A percentile compares a stretch with the other conserved stretches of the same genome.
phyloP scores from a whole-genome alignment of 2,329 filamentous ascomycete genomes.

The Calonectria naviculata region DNA sequence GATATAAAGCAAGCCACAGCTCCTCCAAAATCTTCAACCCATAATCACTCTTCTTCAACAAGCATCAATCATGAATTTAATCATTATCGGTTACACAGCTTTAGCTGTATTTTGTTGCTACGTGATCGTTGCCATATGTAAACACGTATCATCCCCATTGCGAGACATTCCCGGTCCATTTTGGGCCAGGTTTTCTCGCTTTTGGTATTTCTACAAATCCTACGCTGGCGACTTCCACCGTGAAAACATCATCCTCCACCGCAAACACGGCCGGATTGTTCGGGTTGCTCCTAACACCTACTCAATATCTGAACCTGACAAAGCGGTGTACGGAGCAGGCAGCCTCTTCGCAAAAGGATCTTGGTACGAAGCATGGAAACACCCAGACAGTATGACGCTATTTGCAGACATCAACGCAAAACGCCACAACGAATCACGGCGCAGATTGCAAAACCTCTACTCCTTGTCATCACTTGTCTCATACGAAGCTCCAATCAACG shows the following conservation, averaged over 20 bases:
- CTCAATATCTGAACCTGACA: background rate
- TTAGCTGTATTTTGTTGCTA: background rate
- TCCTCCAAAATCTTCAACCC: background rate
- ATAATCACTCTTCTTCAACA: background rate
- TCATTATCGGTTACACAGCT: background rate
- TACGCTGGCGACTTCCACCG: background rate
- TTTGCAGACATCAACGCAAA: background rate
- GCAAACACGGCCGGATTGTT: background rate
- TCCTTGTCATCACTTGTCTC: background rate
- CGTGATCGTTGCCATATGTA: background rate
- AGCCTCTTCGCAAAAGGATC: background rate
- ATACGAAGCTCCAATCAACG: background rate
- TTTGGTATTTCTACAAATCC: background rate
- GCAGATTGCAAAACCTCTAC: background rate
- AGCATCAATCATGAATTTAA: background rate
- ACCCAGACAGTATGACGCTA: background rate
- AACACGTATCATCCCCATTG: background rate
- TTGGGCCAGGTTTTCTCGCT: background rate
- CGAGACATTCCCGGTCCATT: background rate
- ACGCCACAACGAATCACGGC: background rate
- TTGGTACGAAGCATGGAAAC: background rate
- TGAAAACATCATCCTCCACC: background rate
- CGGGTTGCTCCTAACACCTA: background rate
- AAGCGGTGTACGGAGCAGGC: background rate
- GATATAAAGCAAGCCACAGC: background rate